phyloP scores from a whole-genome alignment of 2,329 filamentous ascomycete species.

The Endocalyx cinctus region DNA sequence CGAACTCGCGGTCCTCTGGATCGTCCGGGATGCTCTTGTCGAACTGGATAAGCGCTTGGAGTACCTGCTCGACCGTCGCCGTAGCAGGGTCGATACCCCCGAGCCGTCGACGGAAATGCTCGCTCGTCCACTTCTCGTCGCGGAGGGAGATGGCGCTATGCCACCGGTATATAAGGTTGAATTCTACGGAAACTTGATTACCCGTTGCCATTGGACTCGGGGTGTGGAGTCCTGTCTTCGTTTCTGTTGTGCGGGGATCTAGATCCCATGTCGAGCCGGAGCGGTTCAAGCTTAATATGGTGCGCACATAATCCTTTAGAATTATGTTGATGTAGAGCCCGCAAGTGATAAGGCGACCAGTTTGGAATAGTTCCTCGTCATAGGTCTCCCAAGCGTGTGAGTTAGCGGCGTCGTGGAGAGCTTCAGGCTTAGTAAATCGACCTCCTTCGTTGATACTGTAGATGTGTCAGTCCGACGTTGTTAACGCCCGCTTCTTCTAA shows the following conservation, averaged over 20 bases:
- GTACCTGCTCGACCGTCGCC: slow-evolving; percentile 42
- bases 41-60: slow-evolving; percentile 42
- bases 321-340: slow-evolving; percentile 52
- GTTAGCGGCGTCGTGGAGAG: slow-evolving; percentile 3
- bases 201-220: slow-evolving; percentile 36
- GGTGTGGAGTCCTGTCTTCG: slow-evolving; percentile 18
- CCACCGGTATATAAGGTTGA: slow-evolving; percentile 50
- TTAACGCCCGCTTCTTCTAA: background rate
- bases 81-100: slow-evolving; percentile 37
- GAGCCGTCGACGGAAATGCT: slow-evolving; percentile 29
- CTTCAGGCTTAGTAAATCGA: slow-evolving; percentile 62
- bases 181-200: slow-evolving; percentile 48
- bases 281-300: slow-evolving; percentile 45
- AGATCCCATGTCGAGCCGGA: slow-evolving; percentile 25
- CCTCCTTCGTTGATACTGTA: slow-evolving; percentile 70
- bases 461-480: background rate
- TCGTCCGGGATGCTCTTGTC: slow-evolving; percentile 42
- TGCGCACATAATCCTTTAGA: slow-evolving; percentile 35
- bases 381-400: slow-evolving; percentile 19
- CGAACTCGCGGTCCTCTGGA: slow-evolving; percentile 50
- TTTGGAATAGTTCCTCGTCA: slow-evolving; percentile 37
- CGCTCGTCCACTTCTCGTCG: slow-evolving; percentile 41
- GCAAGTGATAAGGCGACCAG: slow-evolving; percentile 41
- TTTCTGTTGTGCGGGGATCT: slow-evolving; percentile 22
- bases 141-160: slow-evolving; percentile 37